phyloP scores from a whole-genome alignment of 352 stramenopile species.

The Elongisporangium anandrum region DNA sequence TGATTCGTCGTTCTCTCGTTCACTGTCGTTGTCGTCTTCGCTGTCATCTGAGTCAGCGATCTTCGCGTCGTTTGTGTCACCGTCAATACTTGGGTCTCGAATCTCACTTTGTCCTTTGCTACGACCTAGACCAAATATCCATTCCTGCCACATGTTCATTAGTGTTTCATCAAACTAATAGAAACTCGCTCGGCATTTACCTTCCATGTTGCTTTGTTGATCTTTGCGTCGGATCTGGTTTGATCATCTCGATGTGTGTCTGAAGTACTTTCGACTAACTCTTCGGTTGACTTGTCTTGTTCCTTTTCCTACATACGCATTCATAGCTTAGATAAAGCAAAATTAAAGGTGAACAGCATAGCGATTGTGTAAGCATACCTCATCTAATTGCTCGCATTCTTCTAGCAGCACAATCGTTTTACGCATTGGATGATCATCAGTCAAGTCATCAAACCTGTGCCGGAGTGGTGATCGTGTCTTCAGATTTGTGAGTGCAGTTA shows the following conservation, averaged over 20 bases:
- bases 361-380: too few species aligned
- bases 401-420: conserved; percentile 42
- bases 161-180: not conserved
- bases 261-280: too few species aligned
- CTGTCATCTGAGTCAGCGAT: conserved; percentile 8
- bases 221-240: too few species aligned
- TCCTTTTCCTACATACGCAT: too few species aligned
- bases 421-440: conserved; percentile 41
- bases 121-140: conserved; percentile 7
- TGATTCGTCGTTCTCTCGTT: conserved; percentile 1
- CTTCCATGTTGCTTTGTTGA: conserved; percentile 7
- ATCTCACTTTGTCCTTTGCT: not conserved
- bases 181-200: not conserved
- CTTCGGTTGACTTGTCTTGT: too few species aligned
- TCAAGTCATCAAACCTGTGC: conserved; percentile 63
- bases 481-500: conserved; percentile 53
- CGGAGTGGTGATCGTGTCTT: conserved; percentile 56
- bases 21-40: conserved; percentile 12
- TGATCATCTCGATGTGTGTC: too few species aligned
- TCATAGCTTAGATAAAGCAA: too few species aligned
- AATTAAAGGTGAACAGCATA: too few species aligned
- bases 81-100: conserved; percentile 6
- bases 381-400: conserved; percentile 14
- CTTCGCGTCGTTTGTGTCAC: conserved; percentile 17
- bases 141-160: conserved; percentile 14